Evolutionary conservation across 495 filamentous ascomycete genomes (phyloP), one percentile per base, ranked within the genome.

Genomic region (Terfezia boudieri): DNA sequence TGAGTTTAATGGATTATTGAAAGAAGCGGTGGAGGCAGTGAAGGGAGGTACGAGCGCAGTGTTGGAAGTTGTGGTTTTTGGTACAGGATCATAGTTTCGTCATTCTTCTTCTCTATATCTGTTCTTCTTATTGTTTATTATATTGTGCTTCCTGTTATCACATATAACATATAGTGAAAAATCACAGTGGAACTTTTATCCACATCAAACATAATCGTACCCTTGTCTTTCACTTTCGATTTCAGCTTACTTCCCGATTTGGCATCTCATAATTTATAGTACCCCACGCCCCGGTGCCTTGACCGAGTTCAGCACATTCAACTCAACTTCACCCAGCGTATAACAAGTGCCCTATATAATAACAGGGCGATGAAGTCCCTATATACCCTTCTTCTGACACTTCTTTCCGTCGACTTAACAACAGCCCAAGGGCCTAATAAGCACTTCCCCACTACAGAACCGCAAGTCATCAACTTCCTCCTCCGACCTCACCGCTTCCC

Each of bases 21-120:
- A 73, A 37, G 69, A 78, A 60, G 84, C 84, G 26, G 73, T 89
- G 43, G 71, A 79, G 59, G 74, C 71, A 14, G 84, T 90, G 10
- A 66, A 78, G 61, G 69, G 67, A 32, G 84, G 84, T 0, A 76
- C 73, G 55, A 73, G 73, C 16, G 83, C 84, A 0, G 84, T 90
- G 6, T 58, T 86, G 61, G 76, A 78, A 57, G 73, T 56, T 37
- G 56, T 56, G 16, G 58, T 65, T 36, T 57, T 58, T 5, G 56
- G 41, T 14, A 46, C 41, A 2, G 41, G 41, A 14, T 14, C 17
- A 14, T 46, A 46, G 17, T 46, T 46, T 4, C 14, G 12, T 9
- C 4, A 20, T 8, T 9, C 4, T 6, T 9, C 17, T 46, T 46
- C 26, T 0, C 26, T 32, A 32, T 32, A 32, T 0, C 26, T 20